These are phyloP conservation scores for Tricholoma flavovirens DNA, from an alignment of 768 basidiomycete genomes.

Conservation along the genomic window DNA sequence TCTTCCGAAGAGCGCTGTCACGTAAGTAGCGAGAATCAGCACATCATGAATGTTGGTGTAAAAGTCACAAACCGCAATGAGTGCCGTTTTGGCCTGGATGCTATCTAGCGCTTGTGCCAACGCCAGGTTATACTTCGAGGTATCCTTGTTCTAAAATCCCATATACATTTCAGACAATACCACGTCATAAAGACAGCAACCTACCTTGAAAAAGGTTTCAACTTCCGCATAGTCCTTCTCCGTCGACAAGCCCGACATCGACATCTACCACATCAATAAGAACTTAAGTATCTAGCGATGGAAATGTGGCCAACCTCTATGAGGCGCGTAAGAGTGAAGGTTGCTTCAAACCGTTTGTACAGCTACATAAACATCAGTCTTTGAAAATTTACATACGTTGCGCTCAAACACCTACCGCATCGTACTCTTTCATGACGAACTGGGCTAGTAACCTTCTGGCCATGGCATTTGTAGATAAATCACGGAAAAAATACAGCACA, in stretches of 20 bases:
- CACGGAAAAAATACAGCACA: constrained; percentile 56
- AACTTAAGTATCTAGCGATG: constrained; percentile 23
- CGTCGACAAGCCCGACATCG: constrained; percentile 40
- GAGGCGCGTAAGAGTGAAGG: constrained; percentile 49
- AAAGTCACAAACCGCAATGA: constrained; percentile 48
- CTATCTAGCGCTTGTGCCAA: constrained; percentile 66
- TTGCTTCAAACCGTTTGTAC: constrained; percentile 64
- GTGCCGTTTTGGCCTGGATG: constrained; percentile 53
- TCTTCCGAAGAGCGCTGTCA: constrained; percentile 54
- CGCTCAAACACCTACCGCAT: constrained; percentile 37
- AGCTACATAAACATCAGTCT: constrained; percentile 32
- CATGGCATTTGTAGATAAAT: constrained; percentile 48
- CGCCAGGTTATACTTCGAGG: constrained; percentile 58
- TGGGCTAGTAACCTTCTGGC: constrained; percentile 48
- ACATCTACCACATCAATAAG: constrained; percentile 6
- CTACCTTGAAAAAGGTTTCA: constrained; percentile 72
- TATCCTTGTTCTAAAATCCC: constrained; percentile 51
- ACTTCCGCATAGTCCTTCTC: constrained; percentile 61
- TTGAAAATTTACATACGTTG: neutral
- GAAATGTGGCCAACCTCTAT: constrained; percentile 39
- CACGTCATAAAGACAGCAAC: constrained; percentile 5
- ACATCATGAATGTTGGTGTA: neutral
- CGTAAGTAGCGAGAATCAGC: neutral
- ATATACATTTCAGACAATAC: constrained; percentile 14
- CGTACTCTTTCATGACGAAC: constrained; percentile 69